Evolutionary conservation across 2,329 filamentous ascomycete genomes (phyloP).

Genomic region (Cladophialophora chaetospira): DNA sequence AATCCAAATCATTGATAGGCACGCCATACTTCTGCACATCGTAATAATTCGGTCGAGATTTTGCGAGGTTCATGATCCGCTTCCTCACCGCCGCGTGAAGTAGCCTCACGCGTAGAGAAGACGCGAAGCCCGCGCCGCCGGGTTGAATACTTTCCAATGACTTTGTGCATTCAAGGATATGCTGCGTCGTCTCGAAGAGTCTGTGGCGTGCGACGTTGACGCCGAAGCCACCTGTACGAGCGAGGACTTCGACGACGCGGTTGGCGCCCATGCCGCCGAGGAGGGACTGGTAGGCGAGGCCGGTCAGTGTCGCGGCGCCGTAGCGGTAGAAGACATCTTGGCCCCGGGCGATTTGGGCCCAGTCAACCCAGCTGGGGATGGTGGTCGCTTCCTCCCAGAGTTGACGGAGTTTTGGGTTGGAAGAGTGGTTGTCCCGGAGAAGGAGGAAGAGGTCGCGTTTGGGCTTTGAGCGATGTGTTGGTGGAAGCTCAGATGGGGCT

Average conservation of each 20-base stretch:
- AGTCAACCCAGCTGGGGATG: slow-evolving; percentile 74
- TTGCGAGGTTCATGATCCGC: slow-evolving; percentile 63
- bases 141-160: slow-evolving; percentile 67
- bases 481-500: neutral
- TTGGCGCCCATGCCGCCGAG: slow-evolving; percentile 65
- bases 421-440: slow-evolving; percentile 58
- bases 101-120: slow-evolving; percentile 68
- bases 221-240: slow-evolving; percentile 73
- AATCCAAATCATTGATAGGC: slow-evolving; percentile 76
- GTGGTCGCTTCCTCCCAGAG: slow-evolving; percentile 70
- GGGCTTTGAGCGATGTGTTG: slow-evolving; percentile 9
- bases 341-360: slow-evolving; percentile 71
- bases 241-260: slow-evolving; percentile 72
- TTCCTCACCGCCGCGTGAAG: slow-evolving; percentile 69
- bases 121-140: slow-evolving; percentile 65
- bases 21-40: slow-evolving; percentile 60
- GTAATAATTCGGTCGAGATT: slow-evolving; percentile 63
- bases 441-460: slow-evolving; percentile 65
- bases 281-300: slow-evolving; percentile 64
- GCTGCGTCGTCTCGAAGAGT: slow-evolving; percentile 72
- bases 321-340: slow-evolving; percentile 80
- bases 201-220: slow-evolving; percentile 66
- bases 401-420: slow-evolving; percentile 57
- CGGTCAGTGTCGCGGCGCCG: slow-evolving; percentile 66
- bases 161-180: slow-evolving; percentile 70